These are phyloP conservation scores for Diddensiella transvaalensis DNA, from an alignment of 805 yeast species.

Conservation along the genomic window DNA sequence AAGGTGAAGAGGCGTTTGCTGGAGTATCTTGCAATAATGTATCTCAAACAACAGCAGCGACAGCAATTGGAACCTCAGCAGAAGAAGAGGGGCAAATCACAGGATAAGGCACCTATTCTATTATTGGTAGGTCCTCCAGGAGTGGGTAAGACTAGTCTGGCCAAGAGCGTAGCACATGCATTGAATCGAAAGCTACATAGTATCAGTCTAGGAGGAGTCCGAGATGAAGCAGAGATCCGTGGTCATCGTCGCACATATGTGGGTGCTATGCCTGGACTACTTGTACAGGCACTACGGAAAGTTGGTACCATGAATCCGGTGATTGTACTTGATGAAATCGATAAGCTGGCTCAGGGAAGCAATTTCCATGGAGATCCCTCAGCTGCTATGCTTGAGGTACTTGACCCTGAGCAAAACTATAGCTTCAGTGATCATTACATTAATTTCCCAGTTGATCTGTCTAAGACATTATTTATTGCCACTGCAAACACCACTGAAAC, in stretches of 20 bases:
- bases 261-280: constrained; percentile 86
- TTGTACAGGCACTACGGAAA: constrained; percentile 72
- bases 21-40: constrained; percentile 76
- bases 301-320: constrained; percentile 79
- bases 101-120: constrained; percentile 32
- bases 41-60: constrained; percentile 40
- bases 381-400: constrained; percentile 81
- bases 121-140: constrained; percentile 39
- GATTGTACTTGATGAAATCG: constrained; percentile 79
- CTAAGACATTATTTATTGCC: constrained; percentile 77
- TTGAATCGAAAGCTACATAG: constrained; percentile 73
- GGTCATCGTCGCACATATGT: constrained; percentile 91
- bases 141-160: constrained; percentile 85
- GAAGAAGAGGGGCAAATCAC: neutral
- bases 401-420: constrained; percentile 85
- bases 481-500: constrained; percentile 77
- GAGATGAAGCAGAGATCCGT: constrained; percentile 83
- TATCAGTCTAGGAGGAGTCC: constrained; percentile 80
- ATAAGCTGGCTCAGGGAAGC: constrained; percentile 61
- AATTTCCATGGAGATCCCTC: constrained; percentile 78
- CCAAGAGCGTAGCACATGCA: constrained; percentile 73
- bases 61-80: neutral
- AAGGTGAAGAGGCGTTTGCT: constrained; percentile 70
- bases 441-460: constrained; percentile 80
- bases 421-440: constrained; percentile 77